These are phyloP conservation scores for Trichothecium sympodiale DNA, from an alignment of 2,329 filamentous ascomycete species.

Conservation along the genomic window DNA sequence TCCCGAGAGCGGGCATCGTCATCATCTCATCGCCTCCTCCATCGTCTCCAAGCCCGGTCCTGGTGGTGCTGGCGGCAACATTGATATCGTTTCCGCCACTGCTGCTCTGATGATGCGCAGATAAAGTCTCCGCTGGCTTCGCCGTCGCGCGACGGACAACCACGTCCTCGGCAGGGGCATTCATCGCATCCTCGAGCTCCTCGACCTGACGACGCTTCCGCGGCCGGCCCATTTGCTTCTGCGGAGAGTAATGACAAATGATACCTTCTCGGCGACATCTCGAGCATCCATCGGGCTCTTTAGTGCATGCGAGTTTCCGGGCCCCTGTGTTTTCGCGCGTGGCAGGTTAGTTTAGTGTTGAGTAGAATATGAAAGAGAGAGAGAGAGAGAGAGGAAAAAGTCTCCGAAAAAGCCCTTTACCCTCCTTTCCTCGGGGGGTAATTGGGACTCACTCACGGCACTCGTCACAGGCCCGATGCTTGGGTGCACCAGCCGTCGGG, in stretches of 20 bases:
- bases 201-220: conserved; percentile 40
- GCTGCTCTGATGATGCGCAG: too few species aligned
- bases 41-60: neutral
- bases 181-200: neutral
- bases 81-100: too few species aligned
- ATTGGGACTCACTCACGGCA: conserved; percentile 58
- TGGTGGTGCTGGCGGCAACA: neutral
- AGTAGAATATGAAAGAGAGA: too few species aligned
- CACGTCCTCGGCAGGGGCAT: neutral
- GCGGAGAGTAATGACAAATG: conserved; percentile 48
- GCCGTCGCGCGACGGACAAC: too few species aligned
- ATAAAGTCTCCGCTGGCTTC: too few species aligned
- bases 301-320: conserved; percentile 55
- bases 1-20: neutral
- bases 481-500: conserved; percentile 20
- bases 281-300: conserved; percentile 47
- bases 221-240: conserved; percentile 57
- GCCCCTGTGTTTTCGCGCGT: too few species aligned
- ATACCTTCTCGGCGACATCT: conserved; percentile 48
- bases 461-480: conserved; percentile 55
- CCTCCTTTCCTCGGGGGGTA: too few species aligned
- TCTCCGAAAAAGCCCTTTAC: too few species aligned
- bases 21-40: neutral
- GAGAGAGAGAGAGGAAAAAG: conserved; percentile 12
- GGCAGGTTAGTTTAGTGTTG: too few species aligned